Evolutionary conservation across 441 rosid species (phyloP).

Genomic region (Pelargonium australe): DNA sequence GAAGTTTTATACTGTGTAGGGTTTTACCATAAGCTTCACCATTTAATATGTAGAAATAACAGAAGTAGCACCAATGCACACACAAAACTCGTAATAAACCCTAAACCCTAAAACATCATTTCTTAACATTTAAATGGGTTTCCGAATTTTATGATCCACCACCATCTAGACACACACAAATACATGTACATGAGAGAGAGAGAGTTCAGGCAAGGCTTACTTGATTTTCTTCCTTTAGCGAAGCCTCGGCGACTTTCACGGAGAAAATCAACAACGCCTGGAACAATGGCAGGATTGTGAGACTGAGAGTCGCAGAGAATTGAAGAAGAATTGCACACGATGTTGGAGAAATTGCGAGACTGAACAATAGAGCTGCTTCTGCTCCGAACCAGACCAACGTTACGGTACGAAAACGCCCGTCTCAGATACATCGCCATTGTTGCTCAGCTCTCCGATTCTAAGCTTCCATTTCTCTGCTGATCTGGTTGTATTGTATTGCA

Average conservation of each 20-base stretch:
- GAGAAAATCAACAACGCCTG: slow-evolving; percentile 29
- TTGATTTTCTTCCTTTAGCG: slow-evolving; percentile 69
- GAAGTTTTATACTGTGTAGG: too few relatives aligned
- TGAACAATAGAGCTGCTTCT: slow-evolving; percentile 31
- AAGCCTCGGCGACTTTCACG: slow-evolving; percentile 53
- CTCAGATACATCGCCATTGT: slow-evolving; percentile 50
- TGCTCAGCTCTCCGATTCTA: not conserved
- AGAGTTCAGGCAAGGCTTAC: slow-evolving; percentile 28
- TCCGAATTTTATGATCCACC: too few relatives aligned
- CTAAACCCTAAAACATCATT: too few relatives aligned
- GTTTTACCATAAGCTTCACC: too few relatives aligned
- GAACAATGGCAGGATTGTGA: slow-evolving; percentile 15
- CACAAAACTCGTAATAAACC: too few relatives aligned
- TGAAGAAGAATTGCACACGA: slow-evolving; percentile 19
- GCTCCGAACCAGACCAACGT: slow-evolving; percentile 23
- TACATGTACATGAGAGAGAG: not conserved
- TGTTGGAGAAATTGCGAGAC: slow-evolving; percentile 26
- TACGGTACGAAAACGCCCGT: slow-evolving; percentile 35
- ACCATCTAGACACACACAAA: not conserved
- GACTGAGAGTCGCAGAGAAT: slow-evolving; percentile 15
- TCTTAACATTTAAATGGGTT: too few relatives aligned
- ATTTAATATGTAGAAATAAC: too few relatives aligned
- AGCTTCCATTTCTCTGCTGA: too few relatives aligned
- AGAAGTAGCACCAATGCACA: too few relatives aligned
- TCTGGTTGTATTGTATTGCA: too few relatives aligned